phyloP scores from a whole-genome alignment of 805 yeast genomes.

The Clavispora vitiphila region DNA sequence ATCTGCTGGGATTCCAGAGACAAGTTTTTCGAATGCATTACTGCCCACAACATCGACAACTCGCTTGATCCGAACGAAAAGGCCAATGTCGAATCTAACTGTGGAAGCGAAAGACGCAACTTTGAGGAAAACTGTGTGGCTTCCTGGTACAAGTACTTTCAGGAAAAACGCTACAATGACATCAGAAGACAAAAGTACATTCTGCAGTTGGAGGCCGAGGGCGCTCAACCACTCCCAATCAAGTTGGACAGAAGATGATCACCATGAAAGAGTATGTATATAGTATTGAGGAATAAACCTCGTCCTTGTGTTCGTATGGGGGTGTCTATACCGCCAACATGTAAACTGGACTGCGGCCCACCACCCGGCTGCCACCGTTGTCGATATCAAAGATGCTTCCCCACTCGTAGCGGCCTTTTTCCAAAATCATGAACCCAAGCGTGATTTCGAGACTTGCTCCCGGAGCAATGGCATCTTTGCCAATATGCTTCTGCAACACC shows the following conservation, averaged over 20 bases:
- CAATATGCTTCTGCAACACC: conserved; percentile 52
- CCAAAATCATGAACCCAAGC: conserved; percentile 61
- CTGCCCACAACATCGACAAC: conserved; percentile 59
- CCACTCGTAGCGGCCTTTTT: conserved; percentile 80
- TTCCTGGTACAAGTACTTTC: conserved; percentile 86
- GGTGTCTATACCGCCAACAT: conserved; percentile 8
- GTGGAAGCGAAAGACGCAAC: conserved; percentile 51
- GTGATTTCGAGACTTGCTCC: conserved; percentile 38
- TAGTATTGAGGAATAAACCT: not conserved
- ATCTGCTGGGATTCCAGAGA: conserved; percentile 92
- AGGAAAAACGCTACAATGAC: conserved; percentile 81
- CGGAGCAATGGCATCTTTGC: conserved; percentile 33
- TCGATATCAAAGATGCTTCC: conserved; percentile 40
- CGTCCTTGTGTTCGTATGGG: not conserved
- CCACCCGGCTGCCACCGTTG: conserved; percentile 15
- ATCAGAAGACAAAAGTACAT: conserved; percentile 62
- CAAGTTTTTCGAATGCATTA: conserved; percentile 67
- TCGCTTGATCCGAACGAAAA: conserved; percentile 55
- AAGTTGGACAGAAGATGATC: conserved; percentile 21
- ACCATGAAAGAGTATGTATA: not conserved
- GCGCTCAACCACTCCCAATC: conserved; percentile 31
- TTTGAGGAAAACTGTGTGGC: conserved; percentile 76
- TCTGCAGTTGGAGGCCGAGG: conserved; percentile 65
- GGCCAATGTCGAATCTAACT: conserved; percentile 45
- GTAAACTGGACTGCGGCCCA: conserved; percentile 30